Percentiles rank a stretch among this genome's conserved stretches.
Evolutionary conservation across 352 stramenopile genomes (phyloP).

Genomic region (Thalassiosira livingstoniorum): DNA sequence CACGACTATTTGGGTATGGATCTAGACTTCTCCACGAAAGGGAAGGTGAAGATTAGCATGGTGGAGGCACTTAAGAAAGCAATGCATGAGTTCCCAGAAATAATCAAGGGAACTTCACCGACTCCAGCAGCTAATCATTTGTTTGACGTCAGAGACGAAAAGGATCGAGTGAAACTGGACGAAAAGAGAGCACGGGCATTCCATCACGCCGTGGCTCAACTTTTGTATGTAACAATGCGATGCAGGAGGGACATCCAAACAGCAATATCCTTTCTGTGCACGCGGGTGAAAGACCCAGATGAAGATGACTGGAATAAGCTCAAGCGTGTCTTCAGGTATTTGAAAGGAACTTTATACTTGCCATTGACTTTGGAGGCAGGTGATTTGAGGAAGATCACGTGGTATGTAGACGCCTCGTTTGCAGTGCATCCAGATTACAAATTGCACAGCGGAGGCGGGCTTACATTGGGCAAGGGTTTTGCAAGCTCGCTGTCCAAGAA

Average conservation of each 20-base stretch:
- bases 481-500: background rate
- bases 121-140: background rate
- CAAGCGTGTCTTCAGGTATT: constrained; percentile 37
- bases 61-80: constrained; percentile 3
- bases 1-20: constrained; percentile 49
- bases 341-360: constrained; percentile 26
- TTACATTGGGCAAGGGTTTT: background rate
- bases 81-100: background rate
- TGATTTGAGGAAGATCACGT: background rate
- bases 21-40: constrained; percentile 35
- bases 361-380: constrained; percentile 17
- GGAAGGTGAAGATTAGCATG: constrained; percentile 39
- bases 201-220: background rate
- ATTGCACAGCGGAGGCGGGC: background rate
- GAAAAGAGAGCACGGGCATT: background rate
- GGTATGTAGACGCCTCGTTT: constrained; percentile 10
- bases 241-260: background rate
- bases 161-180: background rate
- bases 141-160: background rate
- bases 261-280: background rate
- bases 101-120: background rate
- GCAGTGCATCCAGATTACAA: constrained; percentile 9
- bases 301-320: constrained; percentile 49
- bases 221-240: background rate
- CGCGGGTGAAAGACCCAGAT: background rate